Evolutionary conservation across 2,329 filamentous ascomycete genomes (phyloP), one percentile per base, ranked within the genome.

Genomic region (Phaeoacremonium minimum): DNA sequence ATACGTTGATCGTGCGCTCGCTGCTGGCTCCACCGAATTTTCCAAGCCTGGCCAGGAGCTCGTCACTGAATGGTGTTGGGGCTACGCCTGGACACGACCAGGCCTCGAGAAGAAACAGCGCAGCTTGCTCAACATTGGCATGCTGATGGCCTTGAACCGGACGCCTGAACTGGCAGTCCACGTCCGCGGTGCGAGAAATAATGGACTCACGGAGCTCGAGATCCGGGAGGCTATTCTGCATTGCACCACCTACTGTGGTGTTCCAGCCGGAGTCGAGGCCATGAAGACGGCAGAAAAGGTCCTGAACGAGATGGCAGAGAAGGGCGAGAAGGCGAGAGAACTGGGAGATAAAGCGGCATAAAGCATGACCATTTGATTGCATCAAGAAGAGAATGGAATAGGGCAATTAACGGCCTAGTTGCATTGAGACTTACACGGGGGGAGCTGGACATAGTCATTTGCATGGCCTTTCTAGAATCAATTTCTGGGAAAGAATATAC

Each of bases 61-160:
- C 15, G 72, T 80, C 2, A 81, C 78, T 0, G 77, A 83, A 59
- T 48, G 46, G 35, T 73, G 73, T 58, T 83, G 78, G 79, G 77
- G 77, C 13, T 68, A 67, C 38, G 67, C 75, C 15, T 83, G 79
- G 79, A 71, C 72, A 3, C 69, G 79, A 3, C 77, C 77, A 0
- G 80, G 79, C 1, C 66, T 83, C 6, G 68, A 72, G 13, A 66
- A 73, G 36, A 77, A 81, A 52, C 72, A 76, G 37, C 68, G 79
- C 31, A 75, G 67, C 37, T 62, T 83, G 36, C 55, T 82, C 32
- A 81, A 82, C 53, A 73, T 83, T 30, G 77, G 71, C 26, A 81
- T 84, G 71, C 62, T 84, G 31, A 75, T 74, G 53, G 75, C 75
- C 2, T 57, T 81, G 45, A 80, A 80, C 44, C 65, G 73, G 13